These are phyloP conservation scores for Buddleja alternifolia DNA, from an alignment of 257 asterid genomes.

Conservation along the genomic window DNA sequence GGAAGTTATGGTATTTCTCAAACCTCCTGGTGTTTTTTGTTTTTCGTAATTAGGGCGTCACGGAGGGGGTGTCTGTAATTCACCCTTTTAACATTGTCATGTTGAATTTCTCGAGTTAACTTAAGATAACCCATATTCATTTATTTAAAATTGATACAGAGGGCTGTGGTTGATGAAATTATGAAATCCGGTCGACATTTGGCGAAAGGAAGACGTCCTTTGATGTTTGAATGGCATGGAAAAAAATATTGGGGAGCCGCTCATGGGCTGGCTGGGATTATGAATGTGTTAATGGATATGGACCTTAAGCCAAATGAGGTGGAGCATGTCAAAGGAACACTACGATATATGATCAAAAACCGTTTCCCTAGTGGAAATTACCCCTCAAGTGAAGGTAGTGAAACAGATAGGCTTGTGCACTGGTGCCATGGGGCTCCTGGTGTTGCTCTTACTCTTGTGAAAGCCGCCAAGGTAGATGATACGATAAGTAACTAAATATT, in stretches of 20 bases:
- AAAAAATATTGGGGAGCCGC: slow-evolving; percentile 90
- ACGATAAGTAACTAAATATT: background rate
- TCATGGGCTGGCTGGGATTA: slow-evolving; percentile 84
- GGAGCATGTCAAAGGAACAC: slow-evolving; percentile 69
- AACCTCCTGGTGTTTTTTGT: too few relatives aligned
- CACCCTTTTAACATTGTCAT: background rate
- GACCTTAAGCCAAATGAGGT: slow-evolving; percentile 72
- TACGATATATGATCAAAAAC: slow-evolving; percentile 64
- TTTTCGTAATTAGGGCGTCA: too few relatives aligned
- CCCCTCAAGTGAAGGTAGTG: slow-evolving; percentile 79
- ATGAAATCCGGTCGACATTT: slow-evolving; percentile 59
- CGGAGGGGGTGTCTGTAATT: too few relatives aligned
- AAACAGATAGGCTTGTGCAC: slow-evolving; percentile 73
- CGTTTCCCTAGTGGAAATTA: slow-evolving; percentile 81
- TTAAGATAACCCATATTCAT: slow-evolving; percentile 13
- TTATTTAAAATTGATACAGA: slow-evolving; percentile 39
- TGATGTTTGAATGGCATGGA: slow-evolving; percentile 88
- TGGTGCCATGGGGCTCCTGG: slow-evolving; percentile 98
- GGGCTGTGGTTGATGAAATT: slow-evolving; percentile 57
- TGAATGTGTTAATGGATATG: slow-evolving; percentile 69
- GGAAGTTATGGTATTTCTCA: too few relatives aligned
- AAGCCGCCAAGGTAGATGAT: slow-evolving; percentile 69
- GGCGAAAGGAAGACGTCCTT: slow-evolving; percentile 59
- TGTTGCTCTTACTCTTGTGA: slow-evolving; percentile 69
- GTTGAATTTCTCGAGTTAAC: slow-evolving; percentile 24